Evolutionary conservation across 83 land plant species (phyloP).

Genomic region (Diphasiastrum complanatum): DNA sequence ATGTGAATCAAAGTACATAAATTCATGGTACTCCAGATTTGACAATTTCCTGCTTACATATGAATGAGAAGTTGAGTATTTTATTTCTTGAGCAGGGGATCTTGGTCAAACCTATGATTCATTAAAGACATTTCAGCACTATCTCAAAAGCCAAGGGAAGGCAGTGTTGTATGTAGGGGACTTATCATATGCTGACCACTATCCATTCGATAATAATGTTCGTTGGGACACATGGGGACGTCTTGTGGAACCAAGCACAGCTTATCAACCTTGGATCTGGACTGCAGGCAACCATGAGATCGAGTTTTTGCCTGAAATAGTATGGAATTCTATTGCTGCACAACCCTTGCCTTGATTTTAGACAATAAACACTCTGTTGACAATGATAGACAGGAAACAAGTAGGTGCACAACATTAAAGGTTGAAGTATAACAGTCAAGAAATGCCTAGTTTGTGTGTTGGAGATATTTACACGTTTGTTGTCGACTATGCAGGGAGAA

Average conservation of each 20-base stretch:
- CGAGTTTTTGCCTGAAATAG: conserved; percentile 58
- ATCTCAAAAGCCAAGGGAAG: conserved; percentile 45
- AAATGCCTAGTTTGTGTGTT: neutral
- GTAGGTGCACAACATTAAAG: neutral
- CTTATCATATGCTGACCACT: conserved; percentile 78
- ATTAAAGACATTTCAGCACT: conserved; percentile 61
- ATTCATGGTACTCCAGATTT: neutral
- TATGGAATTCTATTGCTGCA: conserved; percentile 19
- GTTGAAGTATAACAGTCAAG: neutral
- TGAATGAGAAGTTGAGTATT: neutral
- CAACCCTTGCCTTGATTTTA: neutral
- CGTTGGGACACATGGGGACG: conserved; percentile 89
- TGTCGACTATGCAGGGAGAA: conserved; percentile 46
- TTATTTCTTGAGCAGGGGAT: conserved; percentile 54
- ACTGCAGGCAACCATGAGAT: conserved; percentile 82
- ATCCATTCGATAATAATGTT: conserved; percentile 45
- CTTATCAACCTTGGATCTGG: conserved; percentile 90
- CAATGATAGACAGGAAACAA: neutral
- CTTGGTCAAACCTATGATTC: conserved; percentile 77
- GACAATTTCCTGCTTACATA: neutral
- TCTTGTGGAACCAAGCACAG: conserved; percentile 49
- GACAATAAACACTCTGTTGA: neutral
- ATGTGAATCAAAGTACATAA: no score
- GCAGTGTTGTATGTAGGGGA: conserved; percentile 74
- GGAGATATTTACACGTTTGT: neutral